Evolutionary conservation across 352 stramenopile genomes (phyloP).

Genomic region (Globisporangium perplexum): DNA sequence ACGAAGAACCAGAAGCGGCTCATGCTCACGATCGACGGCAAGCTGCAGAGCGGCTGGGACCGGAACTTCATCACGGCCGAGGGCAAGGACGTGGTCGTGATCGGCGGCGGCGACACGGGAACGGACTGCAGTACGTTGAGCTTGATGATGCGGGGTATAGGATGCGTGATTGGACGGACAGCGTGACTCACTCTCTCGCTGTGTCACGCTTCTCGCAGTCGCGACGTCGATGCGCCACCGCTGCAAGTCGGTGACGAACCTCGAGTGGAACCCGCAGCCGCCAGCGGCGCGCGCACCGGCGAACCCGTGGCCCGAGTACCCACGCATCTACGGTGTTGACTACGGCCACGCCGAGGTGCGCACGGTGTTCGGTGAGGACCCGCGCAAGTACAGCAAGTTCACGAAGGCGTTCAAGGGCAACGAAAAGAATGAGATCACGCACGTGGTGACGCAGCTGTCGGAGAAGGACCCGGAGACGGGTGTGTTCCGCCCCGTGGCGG

Average conservation of each 20-base stretch:
- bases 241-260: constrained; percentile 96
- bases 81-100: constrained; percentile 97
- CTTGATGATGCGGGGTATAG: background rate
- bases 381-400: constrained; percentile 65
- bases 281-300: constrained; percentile 85
- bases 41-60: constrained; percentile 95
- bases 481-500: constrained; percentile 52
- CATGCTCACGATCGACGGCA: constrained; percentile 93
- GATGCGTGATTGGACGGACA: background rate
- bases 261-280: constrained; percentile 94
- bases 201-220: constrained; percentile 37
- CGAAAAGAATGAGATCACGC: constrained; percentile 59
- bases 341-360: constrained; percentile 96
- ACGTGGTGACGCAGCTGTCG: constrained; percentile 61
- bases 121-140: constrained; percentile 93
- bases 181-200: background rate
- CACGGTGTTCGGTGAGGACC: constrained; percentile 90
- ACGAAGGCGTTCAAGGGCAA: constrained; percentile 82
- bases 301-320: constrained; percentile 98
- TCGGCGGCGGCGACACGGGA: constrained; percentile 95
- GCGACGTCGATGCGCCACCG: constrained; percentile 96
- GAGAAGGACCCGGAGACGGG: constrained; percentile 71
- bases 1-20: constrained; percentile 98
- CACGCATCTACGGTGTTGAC: constrained; percentile 96
- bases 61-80: constrained; percentile 94